Conservation (phyloP, 768 basidiomycete species). For the Termitomyces sp. region DNA sequence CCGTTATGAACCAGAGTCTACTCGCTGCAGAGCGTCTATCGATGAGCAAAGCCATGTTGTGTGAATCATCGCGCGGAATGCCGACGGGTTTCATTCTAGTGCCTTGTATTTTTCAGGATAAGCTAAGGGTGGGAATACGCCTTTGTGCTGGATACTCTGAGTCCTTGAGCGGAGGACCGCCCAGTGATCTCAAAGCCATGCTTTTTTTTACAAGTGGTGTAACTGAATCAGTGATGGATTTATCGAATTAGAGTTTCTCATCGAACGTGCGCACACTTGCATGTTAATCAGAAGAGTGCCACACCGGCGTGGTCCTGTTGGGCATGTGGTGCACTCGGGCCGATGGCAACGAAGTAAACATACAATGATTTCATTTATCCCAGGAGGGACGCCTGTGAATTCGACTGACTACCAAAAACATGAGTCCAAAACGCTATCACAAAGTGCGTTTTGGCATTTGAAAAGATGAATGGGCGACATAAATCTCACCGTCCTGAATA, state of each 20-base stretch:
- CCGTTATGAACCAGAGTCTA: not conserved
- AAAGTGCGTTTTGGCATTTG: not conserved
- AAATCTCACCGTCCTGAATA: not conserved
- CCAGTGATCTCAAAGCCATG: not conserved
- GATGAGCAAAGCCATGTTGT: not conserved
- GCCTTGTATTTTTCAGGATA: not conserved
- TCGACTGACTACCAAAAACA: not conserved
- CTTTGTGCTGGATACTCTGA: too few relatives aligned
- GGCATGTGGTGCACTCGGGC: too few relatives aligned
- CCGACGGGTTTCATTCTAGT: not conserved
- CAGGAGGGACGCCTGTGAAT: not conserved
- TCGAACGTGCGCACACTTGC: not conserved
- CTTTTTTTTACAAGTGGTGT: not conserved
- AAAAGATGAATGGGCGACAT: not conserved
- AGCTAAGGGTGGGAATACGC: not conserved
- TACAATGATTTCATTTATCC: not conserved
- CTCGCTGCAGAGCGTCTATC: not conserved
- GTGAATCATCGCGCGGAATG: not conserved
- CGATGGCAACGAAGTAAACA: not conserved
- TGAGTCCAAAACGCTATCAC: not conserved
- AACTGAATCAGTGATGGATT: too few relatives aligned
- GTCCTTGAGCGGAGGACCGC: not conserved
- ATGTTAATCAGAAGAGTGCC: not conserved
- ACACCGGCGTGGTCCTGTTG: too few relatives aligned
- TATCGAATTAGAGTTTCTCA: not conserved